phyloP scores from a whole-genome alignment of 2,329 filamentous ascomycete species.

The Beauveria rudraprayagi region DNA sequence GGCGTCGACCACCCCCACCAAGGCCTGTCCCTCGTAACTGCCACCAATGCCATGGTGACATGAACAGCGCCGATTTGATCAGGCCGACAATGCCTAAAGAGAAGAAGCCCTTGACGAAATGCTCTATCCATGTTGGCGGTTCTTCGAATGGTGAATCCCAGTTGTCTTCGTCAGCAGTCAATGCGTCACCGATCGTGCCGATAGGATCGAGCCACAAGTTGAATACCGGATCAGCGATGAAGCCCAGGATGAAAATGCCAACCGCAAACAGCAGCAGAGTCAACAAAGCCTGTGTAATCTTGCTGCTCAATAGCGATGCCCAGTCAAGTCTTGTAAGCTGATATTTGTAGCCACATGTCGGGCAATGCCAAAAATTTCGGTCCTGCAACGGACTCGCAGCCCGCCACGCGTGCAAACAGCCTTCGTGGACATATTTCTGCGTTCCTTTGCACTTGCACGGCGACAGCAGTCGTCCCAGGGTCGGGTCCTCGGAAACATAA shows the following conservation, averaged over 20 bases:
- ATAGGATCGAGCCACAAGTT: slow-evolving; percentile 78
- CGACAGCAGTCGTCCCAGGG: slow-evolving; percentile 70
- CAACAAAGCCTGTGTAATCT: slow-evolving; percentile 57
- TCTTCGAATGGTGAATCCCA: slow-evolving; percentile 37
- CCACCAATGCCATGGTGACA: slow-evolving; percentile 71
- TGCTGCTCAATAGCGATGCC: slow-evolving; percentile 62
- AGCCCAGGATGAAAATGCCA: slow-evolving; percentile 76
- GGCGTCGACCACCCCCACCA: slow-evolving; percentile 45
- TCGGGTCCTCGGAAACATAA: slow-evolving; percentile 67
- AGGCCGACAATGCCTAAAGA: slow-evolving; percentile 82
- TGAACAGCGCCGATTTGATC: slow-evolving; percentile 66
- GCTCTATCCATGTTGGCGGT: slow-evolving; percentile 61
- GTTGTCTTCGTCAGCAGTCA: slow-evolving; percentile 33
- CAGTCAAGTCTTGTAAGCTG: slow-evolving; percentile 68
- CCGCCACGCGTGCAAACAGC: slow-evolving; percentile 78
- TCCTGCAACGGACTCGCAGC: slow-evolving; percentile 56
- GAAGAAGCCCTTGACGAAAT: slow-evolving; percentile 86
- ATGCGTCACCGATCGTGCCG: slow-evolving; percentile 47
- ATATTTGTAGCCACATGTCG: slow-evolving; percentile 81
- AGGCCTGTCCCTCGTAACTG: slow-evolving; percentile 46
- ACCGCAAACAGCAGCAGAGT: slow-evolving; percentile 64
- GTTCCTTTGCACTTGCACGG: slow-evolving; percentile 93
- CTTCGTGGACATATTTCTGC: slow-evolving; percentile 89
- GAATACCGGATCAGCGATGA: slow-evolving; percentile 87
- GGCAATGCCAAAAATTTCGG: slow-evolving; percentile 78